Base-by-base conservation (phyloP, 1,284 basidiomycete species). In the Moesziomyces globuligerus region DNA sequence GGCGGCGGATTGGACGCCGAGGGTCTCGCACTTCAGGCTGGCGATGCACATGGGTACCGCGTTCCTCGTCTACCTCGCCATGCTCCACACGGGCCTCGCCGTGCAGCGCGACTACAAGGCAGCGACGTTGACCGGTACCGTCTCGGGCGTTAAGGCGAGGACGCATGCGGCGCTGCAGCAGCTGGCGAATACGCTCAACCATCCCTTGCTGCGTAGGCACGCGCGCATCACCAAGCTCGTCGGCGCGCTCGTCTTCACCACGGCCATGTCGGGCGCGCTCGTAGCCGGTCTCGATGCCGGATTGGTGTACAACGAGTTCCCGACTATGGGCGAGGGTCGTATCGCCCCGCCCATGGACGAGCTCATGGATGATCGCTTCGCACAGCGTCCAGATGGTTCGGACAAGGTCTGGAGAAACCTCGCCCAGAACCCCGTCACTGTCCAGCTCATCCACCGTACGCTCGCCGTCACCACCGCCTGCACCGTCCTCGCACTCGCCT, bases 221-320 rank as follows among this genome's bases (percentile, higher is more conserved):
- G 55, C 66, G n/a, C 32, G 68, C 0, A 45, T 79, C 20, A 70
- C 75, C 4, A 51, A 64, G 15, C 34, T 57, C 2, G 58, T 82
- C 15, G 59, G 72, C 0, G 71, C 46, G 3, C 38, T 82, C 20
- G 77, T 79, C 4, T 82, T 78, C 44, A 60, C 72, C 8, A 98
- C 95, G 0, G 94, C 94, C 7, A 84, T 98, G 39, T 94, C 92
- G 38, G 95, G 95, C 60, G 95, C 95, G 2, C 95, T 98, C 78
- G 96, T 99, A 21, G 96, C 96, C 25, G 96, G 96, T 8, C 86
- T 99, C 36, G 96, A 99, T 83, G 96, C 96, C 0, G 96, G 96
- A 4, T 84, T 99, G 50, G 84, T 96, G 17, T 98, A 98, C 85
- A 98, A 98, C 82, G 95, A 98, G 82, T 99, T 97, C 85, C 96